Evolutionary conservation across 176 grass and related monocot species (phyloP).

Genomic region (Guadua angustifolia): DNA sequence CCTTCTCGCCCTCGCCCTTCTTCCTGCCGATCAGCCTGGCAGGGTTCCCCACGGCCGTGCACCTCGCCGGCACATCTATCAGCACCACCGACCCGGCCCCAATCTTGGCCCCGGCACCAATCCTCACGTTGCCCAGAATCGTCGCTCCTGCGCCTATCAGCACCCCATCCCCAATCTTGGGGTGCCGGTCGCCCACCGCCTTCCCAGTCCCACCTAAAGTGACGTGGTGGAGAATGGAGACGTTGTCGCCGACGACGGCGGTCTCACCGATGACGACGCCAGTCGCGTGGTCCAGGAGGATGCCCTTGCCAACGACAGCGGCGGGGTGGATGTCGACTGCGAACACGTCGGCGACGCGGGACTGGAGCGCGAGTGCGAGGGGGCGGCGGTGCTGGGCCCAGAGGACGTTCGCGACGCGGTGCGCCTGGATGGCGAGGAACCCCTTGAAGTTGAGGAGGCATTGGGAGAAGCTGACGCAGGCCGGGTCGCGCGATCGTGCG

Average conservation of each 20-base stretch:
- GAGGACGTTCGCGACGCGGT: constrained; percentile 79
- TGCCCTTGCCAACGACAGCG: constrained; percentile 74
- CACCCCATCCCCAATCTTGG: constrained; percentile 86
- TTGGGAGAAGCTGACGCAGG: constrained; percentile 79
- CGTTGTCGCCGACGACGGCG: constrained; percentile 86
- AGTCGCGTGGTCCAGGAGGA: constrained; percentile 95
- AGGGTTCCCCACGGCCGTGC: constrained; percentile 86
- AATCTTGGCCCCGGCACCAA: constrained; percentile 90
- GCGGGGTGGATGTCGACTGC: constrained; percentile 96
- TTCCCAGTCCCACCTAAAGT: constrained; percentile 90
- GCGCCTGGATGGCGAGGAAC: constrained; percentile 95
- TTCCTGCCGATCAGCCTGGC: constrained; percentile 71
- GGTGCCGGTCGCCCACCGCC: constrained; percentile 83
- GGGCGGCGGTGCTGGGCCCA: constrained; percentile 73
- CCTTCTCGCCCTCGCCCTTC: constrained; percentile 41
- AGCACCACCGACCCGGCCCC: constrained; percentile 87
- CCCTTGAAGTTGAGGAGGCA: constrained; percentile 99
- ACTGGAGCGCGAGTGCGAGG: constrained; percentile 83
- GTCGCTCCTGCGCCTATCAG: constrained; percentile 90
- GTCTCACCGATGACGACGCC: constrained; percentile 95
- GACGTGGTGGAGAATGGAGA: constrained; percentile 97
- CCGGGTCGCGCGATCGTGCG: constrained; percentile 73
- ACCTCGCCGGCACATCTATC: constrained; percentile 79
- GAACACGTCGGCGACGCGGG: constrained; percentile 88
- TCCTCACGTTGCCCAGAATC: constrained; percentile 84